Evolutionary conservation across 2,329 filamentous ascomycete species (phyloP), one percentile per base, ranked within the genome.

Genomic region (Neofusicoccum kwambonambiense): DNA sequence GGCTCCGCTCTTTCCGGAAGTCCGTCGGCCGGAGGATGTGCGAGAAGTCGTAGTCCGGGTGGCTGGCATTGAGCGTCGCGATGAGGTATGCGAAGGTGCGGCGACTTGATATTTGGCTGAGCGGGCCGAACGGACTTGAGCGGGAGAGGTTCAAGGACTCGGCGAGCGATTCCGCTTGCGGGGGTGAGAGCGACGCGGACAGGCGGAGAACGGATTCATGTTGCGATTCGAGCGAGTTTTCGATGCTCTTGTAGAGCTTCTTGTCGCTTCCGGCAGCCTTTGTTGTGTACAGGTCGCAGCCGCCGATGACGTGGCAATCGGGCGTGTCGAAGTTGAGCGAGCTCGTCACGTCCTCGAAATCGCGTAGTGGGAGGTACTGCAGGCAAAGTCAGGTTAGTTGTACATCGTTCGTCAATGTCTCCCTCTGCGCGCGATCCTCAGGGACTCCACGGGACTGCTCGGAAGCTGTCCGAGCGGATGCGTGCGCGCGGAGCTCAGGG

Each of bases 41-140:
- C 2, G 93, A 97, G 79, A 99, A 99, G 78, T 99, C 95, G 77
- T 99, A 98, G 78, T 99, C 92, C 1, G 91, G 89, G 79, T 99
- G 94, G 65, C 92, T 96, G 4, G 95, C 95, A 74, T 99, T 99
- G 41, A 99, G 83, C 0, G 94, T 98, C 42, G 95, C 95, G 70
- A 99, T 98, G 60, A 99, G 81, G 77, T 98, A 98, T 50, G 95
- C 93, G 78, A 96, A 98, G 0, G 92, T 97, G 70, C 94, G 89
- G 42, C 95, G 90, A 74, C 92, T 95, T 52, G 91, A 91, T 57
- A 93, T 87, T 72, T 97, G 91, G 67, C 91, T 93, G 65, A 99
- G 85, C 15, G 91, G 90, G 17, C 95, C 95, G 73, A 99, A 99
- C 2, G 95, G 92, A 75, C 92, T 97, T 6, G 92, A 91, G 66